Evolutionary conservation across 345 rosid genomes (phyloP), one percentile per base, ranked within the genome.

Genomic region (Dovyalis caffra): DNA sequence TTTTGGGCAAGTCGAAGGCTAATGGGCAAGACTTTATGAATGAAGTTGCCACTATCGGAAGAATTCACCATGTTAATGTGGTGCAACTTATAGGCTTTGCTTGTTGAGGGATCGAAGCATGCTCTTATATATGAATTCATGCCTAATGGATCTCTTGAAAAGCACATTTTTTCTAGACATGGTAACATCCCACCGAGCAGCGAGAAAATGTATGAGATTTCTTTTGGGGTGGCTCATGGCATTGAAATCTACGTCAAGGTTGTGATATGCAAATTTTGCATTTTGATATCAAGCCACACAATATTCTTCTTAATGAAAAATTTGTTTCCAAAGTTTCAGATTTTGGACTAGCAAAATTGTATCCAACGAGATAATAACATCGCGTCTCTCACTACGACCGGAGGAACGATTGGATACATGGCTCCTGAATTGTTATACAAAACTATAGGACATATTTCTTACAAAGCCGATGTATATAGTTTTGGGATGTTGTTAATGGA

Each of bases 101-200:
- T n/a, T 2, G 60, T 3, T 3, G 60, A n/a, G 60, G 60, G 60
- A 3, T 53, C 3, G 0, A 53, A n/a, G 14, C 28, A 0, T 53
- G 60, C 43, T 1, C 68, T 64, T 64, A n/a, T 64, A 16, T 64
- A 31, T 1, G 26, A 64, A 2, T 64, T 33, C 14, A 64, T 64
- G 68, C 43, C 68, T 18, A 64, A 64, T 33, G 26, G 68, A 1
- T 64, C 68, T 33, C 68, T 64, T 32, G 68, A 64, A 8, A 64
- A 33, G 7, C 20, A 64, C 2, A 31, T 64, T 7, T 64, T 64
- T 64, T 64, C 68, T 20, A 32, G 6, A 3, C 25, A 64, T 7
- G 43, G 5, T 33, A 0, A 15, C 26, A 0, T 31, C 0, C 3
- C 68, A 0, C 0, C 32, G 0, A 33, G 43, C 3, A 64, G 0